These are phyloP conservation scores for Chondrus crispus DNA, from an alignment of 23 red algal species.

Conservation along the genomic window DNA sequence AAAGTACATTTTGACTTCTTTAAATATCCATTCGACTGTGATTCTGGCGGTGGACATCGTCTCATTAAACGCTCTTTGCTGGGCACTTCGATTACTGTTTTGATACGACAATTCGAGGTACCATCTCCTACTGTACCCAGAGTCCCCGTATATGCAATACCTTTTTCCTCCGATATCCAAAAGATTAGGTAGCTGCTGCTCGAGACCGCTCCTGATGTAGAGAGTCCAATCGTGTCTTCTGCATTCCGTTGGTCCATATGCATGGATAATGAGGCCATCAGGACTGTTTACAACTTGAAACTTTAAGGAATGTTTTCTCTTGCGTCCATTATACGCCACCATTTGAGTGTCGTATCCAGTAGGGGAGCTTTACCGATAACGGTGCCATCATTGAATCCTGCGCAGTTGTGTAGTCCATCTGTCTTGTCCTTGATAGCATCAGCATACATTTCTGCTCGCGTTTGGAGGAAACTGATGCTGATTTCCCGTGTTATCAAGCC, in stretches of 20 bases:
- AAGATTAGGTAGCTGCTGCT: not conserved
- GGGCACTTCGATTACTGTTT: not conserved
- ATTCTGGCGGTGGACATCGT: not conserved
- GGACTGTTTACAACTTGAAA: not conserved
- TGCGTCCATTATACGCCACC: constrained; percentile 12
- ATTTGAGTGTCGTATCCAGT: not conserved
- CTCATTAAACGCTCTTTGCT: not conserved
- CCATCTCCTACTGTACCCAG: not conserved
- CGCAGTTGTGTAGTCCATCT: not conserved
- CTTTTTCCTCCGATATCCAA: not conserved
- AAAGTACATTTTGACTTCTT: constrained; percentile 9
- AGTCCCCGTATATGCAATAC: not conserved
- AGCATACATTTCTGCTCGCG: not conserved
- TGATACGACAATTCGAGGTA: not conserved
- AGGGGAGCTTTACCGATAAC: not conserved
- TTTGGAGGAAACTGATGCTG: not conserved
- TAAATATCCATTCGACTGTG: not conserved
- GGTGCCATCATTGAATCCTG: not conserved
- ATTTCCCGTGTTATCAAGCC: not conserved
- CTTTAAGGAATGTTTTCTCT: not conserved
- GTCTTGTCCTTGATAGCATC: not conserved
- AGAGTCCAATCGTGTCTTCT: constrained; percentile 21
- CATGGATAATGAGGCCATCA: not conserved
- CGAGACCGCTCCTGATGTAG: not conserved
- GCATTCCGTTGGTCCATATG: not conserved